A percentile compares a stretch with the other conserved stretches of the same genome.
These are phyloP conservation scores for Aspergillus luchuensis DNA, from an alignment of 2,329 filamentous ascomycete genomes.

Conservation along the genomic window DNA sequence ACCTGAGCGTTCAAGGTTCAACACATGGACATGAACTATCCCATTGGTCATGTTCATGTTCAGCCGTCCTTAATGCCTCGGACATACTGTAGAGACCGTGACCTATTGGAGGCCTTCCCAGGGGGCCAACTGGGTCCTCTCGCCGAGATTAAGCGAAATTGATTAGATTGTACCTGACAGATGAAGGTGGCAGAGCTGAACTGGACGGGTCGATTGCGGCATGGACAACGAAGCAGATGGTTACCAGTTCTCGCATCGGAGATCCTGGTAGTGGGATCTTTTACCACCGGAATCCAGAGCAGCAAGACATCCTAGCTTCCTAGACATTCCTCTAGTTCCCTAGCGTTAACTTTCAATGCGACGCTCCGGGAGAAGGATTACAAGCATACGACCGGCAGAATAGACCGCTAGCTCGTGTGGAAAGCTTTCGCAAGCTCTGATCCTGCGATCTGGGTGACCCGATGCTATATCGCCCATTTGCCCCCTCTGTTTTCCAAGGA, in stretches of 20 bases:
- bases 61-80: not conserved
- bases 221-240: not conserved
- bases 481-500: not conserved
- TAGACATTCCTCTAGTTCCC: not conserved
- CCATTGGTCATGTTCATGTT: conserved; percentile 5
- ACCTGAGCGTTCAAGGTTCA: not conserved
- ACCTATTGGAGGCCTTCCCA: not conserved
- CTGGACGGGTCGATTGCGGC: not conserved
- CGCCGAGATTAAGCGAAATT: not conserved
- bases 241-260: not conserved
- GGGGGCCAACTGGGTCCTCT: not conserved
- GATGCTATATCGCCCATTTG: not conserved
- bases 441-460: not conserved
- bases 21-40: not conserved
- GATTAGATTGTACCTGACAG: not conserved
- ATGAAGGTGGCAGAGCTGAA: not conserved
- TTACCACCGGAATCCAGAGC: not conserved
- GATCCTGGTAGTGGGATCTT: not conserved
- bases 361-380: not conserved
- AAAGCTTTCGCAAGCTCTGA: not conserved
- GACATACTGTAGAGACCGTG: not conserved
- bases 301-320: not conserved
- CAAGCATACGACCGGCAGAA: not conserved
- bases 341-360: not conserved
- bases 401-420: not conserved